These are phyloP conservation scores for Apiotrichum gracile DNA, from an alignment of 1,284 basidiomycete genomes.

Conservation along the genomic window DNA sequence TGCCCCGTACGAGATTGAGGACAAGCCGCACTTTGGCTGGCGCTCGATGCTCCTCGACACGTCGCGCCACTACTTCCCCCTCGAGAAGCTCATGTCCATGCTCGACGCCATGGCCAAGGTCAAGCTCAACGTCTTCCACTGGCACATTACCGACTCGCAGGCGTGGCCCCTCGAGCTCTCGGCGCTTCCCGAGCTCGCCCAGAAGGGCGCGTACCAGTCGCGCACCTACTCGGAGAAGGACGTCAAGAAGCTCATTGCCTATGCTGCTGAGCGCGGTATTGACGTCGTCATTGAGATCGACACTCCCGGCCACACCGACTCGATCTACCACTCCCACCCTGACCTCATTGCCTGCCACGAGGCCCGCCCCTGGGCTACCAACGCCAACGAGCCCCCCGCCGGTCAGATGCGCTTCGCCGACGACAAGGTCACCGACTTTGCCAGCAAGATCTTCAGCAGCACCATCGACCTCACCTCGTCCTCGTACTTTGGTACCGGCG, in stretches of 20 bases:
- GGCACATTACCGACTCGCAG: slow-evolving; percentile 16
- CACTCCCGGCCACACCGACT: slow-evolving; percentile 62
- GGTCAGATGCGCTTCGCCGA: slow-evolving; percentile 71
- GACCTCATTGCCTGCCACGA: slow-evolving; percentile 68
- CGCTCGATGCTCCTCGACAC: slow-evolving; percentile 79
- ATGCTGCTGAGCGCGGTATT: slow-evolving; percentile 72
- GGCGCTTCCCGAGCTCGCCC: slow-evolving; percentile 58
- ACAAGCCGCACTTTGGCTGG: slow-evolving; percentile 48
- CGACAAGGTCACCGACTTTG: slow-evolving; percentile 49
- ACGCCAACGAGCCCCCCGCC: slow-evolving; percentile 60
- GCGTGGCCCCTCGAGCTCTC: slow-evolving; percentile 68
- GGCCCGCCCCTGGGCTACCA: slow-evolving; percentile 54
- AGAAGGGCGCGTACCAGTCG: slow-evolving; percentile 57
- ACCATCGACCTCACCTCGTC: slow-evolving; percentile 31
- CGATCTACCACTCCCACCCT: slow-evolving; percentile 60
- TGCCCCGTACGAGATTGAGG: slow-evolving; percentile 45
- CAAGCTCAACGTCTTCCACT: slow-evolving; percentile 55
- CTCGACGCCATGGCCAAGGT: slow-evolving; percentile 80
- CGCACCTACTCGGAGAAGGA: slow-evolving; percentile 59
- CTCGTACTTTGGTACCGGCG: slow-evolving; percentile 67
- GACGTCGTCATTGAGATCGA: slow-evolving; percentile 71
- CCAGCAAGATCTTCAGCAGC: slow-evolving; percentile 49
- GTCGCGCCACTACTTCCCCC: slow-evolving; percentile 27
- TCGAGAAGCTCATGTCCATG: slow-evolving; percentile 41
- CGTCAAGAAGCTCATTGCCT: slow-evolving; percentile 60